A percentile compares a stretch with the other conserved stretches of the same genome.
These are phyloP conservation scores for Alternaria gaisen DNA, from an alignment of 2,329 filamentous ascomycete genomes.

Conservation along the genomic window DNA sequence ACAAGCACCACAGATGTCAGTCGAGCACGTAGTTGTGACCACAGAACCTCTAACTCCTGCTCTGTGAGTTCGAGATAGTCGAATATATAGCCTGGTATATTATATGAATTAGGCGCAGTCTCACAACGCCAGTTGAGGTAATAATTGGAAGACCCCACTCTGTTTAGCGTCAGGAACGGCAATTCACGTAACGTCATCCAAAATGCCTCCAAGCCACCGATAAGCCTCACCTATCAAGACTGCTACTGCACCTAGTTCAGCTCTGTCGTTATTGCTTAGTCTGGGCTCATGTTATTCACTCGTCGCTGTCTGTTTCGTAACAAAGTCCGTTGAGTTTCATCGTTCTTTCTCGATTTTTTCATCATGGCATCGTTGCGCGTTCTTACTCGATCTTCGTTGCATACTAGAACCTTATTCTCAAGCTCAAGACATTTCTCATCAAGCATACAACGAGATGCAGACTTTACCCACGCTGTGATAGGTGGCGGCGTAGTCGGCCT, in stretches of 20 bases:
- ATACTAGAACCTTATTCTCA: not conserved
- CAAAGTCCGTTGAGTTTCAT: not conserved
- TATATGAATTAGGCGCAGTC: not conserved
- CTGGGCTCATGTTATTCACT: not conserved
- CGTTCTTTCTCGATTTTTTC: not conserved
- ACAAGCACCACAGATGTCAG: not conserved
- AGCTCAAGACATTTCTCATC: constrained; percentile 33
- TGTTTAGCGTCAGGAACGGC: constrained; percentile 16
- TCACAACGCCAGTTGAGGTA: not conserved
- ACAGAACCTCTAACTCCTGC: not conserved
- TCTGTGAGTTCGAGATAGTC: not conserved
- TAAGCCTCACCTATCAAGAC: constrained; percentile 10
- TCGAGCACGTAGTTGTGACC: not conserved
- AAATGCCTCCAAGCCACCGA: constrained; percentile 1
- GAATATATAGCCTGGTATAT: not conserved
- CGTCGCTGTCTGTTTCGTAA: not conserved
- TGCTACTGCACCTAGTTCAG: not conserved
- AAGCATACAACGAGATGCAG: constrained; percentile 53
- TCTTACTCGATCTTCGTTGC: constrained; percentile 2
- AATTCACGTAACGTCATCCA: constrained; percentile 14
- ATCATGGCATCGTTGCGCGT: constrained; percentile 26
- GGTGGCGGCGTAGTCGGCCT: constrained; percentile 81
- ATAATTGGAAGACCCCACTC: constrained; percentile 2
- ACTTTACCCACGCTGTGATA: constrained; percentile 73
- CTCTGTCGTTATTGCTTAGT: not conserved